Conservation (phyloP, 805 yeast genomes). For the Saccharomycopsis guyanensis region DNA sequence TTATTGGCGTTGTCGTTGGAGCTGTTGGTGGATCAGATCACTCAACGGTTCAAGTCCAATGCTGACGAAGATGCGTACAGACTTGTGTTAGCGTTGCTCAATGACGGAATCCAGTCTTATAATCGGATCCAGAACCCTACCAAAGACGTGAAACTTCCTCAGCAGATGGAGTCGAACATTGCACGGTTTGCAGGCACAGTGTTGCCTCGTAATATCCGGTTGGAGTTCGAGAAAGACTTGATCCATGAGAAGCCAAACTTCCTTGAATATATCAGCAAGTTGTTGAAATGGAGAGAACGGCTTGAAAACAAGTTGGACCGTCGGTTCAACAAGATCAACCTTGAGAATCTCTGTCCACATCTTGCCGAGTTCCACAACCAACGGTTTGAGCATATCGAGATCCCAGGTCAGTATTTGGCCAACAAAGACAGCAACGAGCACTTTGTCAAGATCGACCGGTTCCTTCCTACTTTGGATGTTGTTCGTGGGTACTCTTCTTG, state of each 20-base stretch:
- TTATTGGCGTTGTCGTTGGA: slow-evolving; percentile 85
- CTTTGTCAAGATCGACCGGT: slow-evolving; percentile 87
- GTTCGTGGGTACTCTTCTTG: slow-evolving; percentile 87
- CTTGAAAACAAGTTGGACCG: slow-evolving; percentile 87
- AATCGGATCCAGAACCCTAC: slow-evolving; percentile 67
- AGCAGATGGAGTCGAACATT: slow-evolving; percentile 84
- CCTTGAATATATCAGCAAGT: slow-evolving; percentile 74
- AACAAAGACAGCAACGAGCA: slow-evolving; percentile 81
- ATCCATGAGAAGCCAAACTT: slow-evolving; percentile 80
- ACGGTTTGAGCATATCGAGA: slow-evolving; percentile 93
- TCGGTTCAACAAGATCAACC: slow-evolving; percentile 65
- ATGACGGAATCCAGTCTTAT: slow-evolving; percentile 87
- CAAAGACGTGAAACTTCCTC: slow-evolving; percentile 63
- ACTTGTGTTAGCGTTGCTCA: slow-evolving; percentile 79
- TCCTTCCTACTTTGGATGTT: slow-evolving; percentile 78
- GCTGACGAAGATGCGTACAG: slow-evolving; percentile 97
- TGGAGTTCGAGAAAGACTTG: slow-evolving; percentile 87
- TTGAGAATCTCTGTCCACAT: slow-evolving; percentile 90
- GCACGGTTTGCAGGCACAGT: slow-evolving; percentile 88
- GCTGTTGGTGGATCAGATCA: slow-evolving; percentile 90
- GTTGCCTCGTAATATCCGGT: slow-evolving; percentile 77
- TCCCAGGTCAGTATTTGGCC: slow-evolving; percentile 92
- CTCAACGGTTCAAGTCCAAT: slow-evolving; percentile 84
- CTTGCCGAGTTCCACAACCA: slow-evolving; percentile 96
- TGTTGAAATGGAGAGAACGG: slow-evolving; percentile 88